Percentiles rank a stretch among this genome's conserved stretches.
Conservation (phyloP, 2,329 filamentous ascomycete species). For the Chrysoporthe puriensis region DNA sequence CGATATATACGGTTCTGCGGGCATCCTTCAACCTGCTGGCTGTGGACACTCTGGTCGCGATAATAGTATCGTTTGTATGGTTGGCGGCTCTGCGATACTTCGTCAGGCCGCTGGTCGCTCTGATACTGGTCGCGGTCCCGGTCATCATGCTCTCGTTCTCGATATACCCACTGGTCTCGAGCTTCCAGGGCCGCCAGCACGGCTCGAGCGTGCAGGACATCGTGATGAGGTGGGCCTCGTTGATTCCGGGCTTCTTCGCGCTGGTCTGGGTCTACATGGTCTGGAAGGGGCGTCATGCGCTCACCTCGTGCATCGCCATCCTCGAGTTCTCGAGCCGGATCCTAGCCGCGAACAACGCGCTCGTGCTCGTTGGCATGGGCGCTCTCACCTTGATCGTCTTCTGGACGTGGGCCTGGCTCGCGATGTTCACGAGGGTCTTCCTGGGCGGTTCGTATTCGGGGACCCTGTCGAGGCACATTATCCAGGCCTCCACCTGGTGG, state of each 20-base stretch:
- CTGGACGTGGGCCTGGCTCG: conserved; percentile 96
- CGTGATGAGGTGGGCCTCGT: conserved; percentile 84
- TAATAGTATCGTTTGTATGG: conserved; percentile 89
- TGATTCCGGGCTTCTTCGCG: conserved; percentile 74
- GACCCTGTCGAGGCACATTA: conserved; percentile 68
- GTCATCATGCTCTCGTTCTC: conserved; percentile 87
- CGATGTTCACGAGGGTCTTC: conserved; percentile 95
- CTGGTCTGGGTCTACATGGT: conserved; percentile 84
- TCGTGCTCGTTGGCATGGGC: conserved; percentile 81
- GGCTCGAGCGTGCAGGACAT: conserved; percentile 83
- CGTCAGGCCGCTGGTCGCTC: conserved; percentile 78
- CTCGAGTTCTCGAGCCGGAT: conserved; percentile 92
- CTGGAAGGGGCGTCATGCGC: conserved; percentile 76
- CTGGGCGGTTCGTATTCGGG: conserved; percentile 83
- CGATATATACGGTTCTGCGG: conserved; percentile 87
- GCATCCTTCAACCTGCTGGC: conserved; percentile 88
- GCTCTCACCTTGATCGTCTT: conserved; percentile 75
- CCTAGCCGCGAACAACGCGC: conserved; percentile 78
- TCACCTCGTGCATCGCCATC: conserved; percentile 83
- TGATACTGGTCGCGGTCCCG: conserved; percentile 83
- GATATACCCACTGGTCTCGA: conserved; percentile 87
- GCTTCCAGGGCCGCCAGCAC: conserved; percentile 76
- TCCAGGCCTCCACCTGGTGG: conserved; percentile 92
- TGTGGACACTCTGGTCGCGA: conserved; percentile 87
- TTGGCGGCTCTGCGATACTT: conserved; percentile 86